These are phyloP conservation scores for Cladosporium sp. DNA, from an alignment of 2,329 filamentous ascomycete genomes.

Conservation along the genomic window DNA sequence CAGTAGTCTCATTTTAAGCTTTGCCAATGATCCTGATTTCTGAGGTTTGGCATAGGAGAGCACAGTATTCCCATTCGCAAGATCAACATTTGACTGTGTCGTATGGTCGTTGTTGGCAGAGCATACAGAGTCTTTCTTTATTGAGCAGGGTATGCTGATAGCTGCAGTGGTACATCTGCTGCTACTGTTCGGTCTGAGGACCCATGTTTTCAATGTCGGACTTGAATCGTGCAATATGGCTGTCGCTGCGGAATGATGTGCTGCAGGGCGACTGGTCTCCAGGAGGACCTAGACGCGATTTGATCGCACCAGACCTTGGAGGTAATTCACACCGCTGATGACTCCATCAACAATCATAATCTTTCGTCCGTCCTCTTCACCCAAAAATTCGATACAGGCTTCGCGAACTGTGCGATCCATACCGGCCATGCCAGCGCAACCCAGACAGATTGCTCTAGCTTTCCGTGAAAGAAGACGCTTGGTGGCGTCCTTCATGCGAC, in stretches of 20 bases:
- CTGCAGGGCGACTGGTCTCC: not conserved
- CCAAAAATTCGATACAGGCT: constrained; percentile 66
- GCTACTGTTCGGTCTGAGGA: not conserved
- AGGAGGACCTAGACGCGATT: not conserved
- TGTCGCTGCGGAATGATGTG: not conserved
- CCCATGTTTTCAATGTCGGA: too few species aligned
- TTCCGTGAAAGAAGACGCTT: constrained; percentile 58
- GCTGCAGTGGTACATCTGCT: not conserved
- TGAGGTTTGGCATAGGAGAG: too few species aligned
- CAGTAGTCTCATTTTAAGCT: too few species aligned
- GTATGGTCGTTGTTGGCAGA: not conserved
- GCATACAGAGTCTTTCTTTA: not conserved
- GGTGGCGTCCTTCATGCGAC: constrained; percentile 70
- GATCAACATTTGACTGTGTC: not conserved
- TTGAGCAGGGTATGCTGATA: not conserved
- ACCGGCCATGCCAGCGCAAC: constrained; percentile 54
- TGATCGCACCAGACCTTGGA: not conserved
- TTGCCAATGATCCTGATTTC: too few species aligned
- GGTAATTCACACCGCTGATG: constrained; percentile 59
- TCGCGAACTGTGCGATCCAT: constrained; percentile 74
- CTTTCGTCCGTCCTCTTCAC: constrained; percentile 37
- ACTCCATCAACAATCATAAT: constrained; percentile 80
- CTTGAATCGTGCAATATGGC: not conserved
- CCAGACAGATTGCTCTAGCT: constrained; percentile 21
- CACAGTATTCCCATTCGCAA: too few species aligned